Base-by-base conservation (phyloP, 306 rosid species). In the Hippophae tibetana region DNA sequence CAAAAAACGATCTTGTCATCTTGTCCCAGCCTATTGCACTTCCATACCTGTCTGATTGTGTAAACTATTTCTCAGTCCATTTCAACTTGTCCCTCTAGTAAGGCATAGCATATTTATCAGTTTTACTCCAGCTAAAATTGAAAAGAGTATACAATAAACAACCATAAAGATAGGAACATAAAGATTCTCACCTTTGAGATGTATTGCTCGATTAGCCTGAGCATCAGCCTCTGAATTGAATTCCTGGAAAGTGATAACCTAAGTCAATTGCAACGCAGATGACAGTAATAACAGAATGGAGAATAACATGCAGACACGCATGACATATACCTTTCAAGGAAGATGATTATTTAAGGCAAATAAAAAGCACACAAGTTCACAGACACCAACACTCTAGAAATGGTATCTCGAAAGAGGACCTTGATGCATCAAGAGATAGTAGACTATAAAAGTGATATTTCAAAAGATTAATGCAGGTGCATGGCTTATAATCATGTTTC, bases 1-100 rank as follows among this genome's bases (percentile, higher is more conserved):
- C 38, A 31, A 31, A 31, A 31, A 31, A 31, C 3, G 38, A 31
- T 31, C 38, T 31, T 31, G 38, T 31, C 38, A 31, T 31, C 38
- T 31, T 31, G 5, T 31, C 38, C 38, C 38, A 31, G 38, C 38
- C 38, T 4, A 31, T 1, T 31, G 38, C 38, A 31, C 38, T 31
- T 4, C 38, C 38, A 31, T 31, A 31, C 38, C 3, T 31, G 38
- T 31, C 38, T 31, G 38, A 31, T 31, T 31, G 38, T 31, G 5
- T 4, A 31, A 31, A 0, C 38, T 31, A 31, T 31, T 31, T 31
- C 38, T 31, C 73, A 70, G 42, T 83, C 87, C 79, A 72, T 85
- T 71, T 70, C 82, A 68, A 92, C 85, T 72, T 85, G 79, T 53
- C 99, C 89, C 64, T 59, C 99, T 92, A 86, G 74, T 63, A 14